phyloP scores from a whole-genome alignment of 78 protist genomes.

The Emiliania huxleyi region DNA sequence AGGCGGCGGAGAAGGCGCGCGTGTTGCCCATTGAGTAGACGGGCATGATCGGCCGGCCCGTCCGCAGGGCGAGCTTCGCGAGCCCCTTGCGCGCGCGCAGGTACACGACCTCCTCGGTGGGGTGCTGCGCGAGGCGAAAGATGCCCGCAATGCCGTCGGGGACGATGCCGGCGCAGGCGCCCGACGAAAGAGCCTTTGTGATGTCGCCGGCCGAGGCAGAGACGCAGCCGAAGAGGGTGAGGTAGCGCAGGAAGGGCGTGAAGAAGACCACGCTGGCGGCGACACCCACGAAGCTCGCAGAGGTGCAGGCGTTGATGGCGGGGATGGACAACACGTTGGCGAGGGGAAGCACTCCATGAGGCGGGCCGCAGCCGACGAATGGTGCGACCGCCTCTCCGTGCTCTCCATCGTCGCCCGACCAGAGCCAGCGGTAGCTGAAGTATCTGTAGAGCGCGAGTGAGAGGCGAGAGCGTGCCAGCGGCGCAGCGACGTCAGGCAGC shows the following conservation, averaged over 20 bases:
- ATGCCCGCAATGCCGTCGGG: slow-evolving; percentile 35
- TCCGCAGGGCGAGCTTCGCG: slow-evolving; percentile 23
- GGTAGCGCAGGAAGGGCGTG: slow-evolving; percentile 15
- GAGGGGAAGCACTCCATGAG: slow-evolving; percentile 19
- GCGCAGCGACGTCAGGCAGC: not conserved
- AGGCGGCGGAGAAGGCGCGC: not conserved
- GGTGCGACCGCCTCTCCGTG: not conserved
- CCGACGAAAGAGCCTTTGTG: not conserved
- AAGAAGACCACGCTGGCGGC: not conserved
- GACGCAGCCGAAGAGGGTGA: not conserved
- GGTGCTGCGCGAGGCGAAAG: not conserved
- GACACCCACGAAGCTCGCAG: not conserved
- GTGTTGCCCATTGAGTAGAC: slow-evolving; percentile 18
- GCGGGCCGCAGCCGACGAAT: slow-evolving; percentile 5
- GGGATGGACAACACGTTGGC: not conserved
- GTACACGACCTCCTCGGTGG: not conserved
- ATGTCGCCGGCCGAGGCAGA: not conserved
- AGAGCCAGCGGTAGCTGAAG: not conserved
- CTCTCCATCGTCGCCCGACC: not conserved
- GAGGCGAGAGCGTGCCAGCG: not conserved
- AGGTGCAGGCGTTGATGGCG: not conserved
- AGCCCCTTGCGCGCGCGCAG: not conserved
- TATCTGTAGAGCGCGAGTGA: not conserved
- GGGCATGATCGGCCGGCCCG: slow-evolving; percentile 20
- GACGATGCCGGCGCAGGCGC: slow-evolving; percentile 3